A percentile compares a stretch with the other conserved stretches of the same genome.
Conservation (phyloP, 2,329 filamentous ascomycete species). For the Penicillium sp. region DNA sequence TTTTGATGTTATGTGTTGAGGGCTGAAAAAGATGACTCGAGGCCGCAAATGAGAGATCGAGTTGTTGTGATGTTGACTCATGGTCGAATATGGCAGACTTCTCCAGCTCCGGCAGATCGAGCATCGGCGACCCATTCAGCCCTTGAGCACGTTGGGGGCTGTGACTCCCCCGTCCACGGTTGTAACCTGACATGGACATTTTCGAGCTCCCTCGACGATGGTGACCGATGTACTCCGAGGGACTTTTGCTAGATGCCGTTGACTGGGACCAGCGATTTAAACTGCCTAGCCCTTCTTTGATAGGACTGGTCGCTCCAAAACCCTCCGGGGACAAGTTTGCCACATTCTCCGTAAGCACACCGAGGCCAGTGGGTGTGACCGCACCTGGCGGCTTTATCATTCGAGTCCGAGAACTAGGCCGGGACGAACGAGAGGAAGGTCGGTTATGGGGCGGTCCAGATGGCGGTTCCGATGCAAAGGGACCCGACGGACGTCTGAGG, state of each 20-base stretch:
- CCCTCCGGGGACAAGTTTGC: constrained; percentile 9
- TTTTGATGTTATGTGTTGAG: constrained; percentile 1
- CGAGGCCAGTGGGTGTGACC: constrained; percentile 14
- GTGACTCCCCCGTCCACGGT: constrained; percentile 1
- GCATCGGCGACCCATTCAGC: constrained; percentile 13
- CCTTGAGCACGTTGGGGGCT: constrained; percentile 11
- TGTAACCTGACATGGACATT: constrained; percentile 15
- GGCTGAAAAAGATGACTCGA: constrained; percentile 16
- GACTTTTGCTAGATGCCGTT: constrained; percentile 42
- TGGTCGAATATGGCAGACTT: constrained; percentile 16
- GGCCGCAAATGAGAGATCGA: constrained; percentile 23
- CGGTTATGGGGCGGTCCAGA: constrained; percentile 12
- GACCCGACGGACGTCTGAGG: constrained; percentile 14
- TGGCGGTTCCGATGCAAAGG: constrained; percentile 10
- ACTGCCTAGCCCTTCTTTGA: constrained; percentile 42
- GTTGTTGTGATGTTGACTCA: constrained; percentile 10
- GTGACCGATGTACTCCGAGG: constrained; percentile 20
- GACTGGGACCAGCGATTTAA: constrained; percentile 54
- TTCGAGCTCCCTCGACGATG: constrained; percentile 22
- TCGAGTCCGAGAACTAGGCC: constrained; percentile 16
- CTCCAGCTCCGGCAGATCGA: constrained; percentile 16
- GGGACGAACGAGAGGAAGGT: constrained; percentile 17
- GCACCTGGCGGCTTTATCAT: constrained; percentile 13
- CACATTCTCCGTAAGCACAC: constrained; percentile 14
- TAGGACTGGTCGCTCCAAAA: constrained; percentile 17